These are phyloP conservation scores for Hypoxylon sp. DNA, from an alignment of 2,329 filamentous ascomycete genomes.

Conservation along the genomic window DNA sequence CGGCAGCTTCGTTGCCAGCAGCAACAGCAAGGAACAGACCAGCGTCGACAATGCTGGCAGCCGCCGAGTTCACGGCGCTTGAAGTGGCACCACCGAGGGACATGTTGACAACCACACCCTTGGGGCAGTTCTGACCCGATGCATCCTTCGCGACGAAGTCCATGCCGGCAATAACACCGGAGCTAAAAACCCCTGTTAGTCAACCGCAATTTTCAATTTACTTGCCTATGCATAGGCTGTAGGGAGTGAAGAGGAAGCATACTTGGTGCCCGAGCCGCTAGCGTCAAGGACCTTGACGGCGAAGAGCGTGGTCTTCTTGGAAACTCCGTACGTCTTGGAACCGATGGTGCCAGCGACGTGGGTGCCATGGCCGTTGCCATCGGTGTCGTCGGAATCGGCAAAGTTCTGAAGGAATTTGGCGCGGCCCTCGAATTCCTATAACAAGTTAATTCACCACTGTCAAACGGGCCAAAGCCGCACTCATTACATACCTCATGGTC, in stretches of 20 bases:
- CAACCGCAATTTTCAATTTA: not conserved
- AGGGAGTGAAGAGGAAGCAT: constrained; percentile 47
- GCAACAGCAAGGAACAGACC: constrained; percentile 69
- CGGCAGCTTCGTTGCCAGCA: constrained; percentile 65
- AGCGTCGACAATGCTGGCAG: constrained; percentile 61
- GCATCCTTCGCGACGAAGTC: constrained; percentile 63
- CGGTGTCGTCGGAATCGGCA: constrained; percentile 54
- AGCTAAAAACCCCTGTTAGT: constrained; percentile 36
- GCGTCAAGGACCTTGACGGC: constrained; percentile 64
- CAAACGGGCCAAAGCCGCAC: not conserved
- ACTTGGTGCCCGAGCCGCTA: constrained; percentile 49
- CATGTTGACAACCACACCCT: constrained; percentile 67
- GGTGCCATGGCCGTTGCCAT: constrained; percentile 63
- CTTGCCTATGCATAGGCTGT: not conserved
- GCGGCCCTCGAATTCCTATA: constrained; percentile 60
- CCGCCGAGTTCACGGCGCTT: constrained; percentile 64
- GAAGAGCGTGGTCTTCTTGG: constrained; percentile 62
- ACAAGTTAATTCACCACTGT: constrained; percentile 23
- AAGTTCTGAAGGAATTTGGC: constrained; percentile 55
- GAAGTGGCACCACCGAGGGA: constrained; percentile 66
- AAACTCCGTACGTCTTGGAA: constrained; percentile 62
- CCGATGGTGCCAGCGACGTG: constrained; percentile 56
- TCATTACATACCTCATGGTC: constrained; percentile 55
- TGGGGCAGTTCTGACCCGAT: constrained; percentile 56
- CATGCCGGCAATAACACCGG: constrained; percentile 53